Evolutionary conservation across 306 rosid species (phyloP).

Genomic region (Phaseolus lunatus): DNA sequence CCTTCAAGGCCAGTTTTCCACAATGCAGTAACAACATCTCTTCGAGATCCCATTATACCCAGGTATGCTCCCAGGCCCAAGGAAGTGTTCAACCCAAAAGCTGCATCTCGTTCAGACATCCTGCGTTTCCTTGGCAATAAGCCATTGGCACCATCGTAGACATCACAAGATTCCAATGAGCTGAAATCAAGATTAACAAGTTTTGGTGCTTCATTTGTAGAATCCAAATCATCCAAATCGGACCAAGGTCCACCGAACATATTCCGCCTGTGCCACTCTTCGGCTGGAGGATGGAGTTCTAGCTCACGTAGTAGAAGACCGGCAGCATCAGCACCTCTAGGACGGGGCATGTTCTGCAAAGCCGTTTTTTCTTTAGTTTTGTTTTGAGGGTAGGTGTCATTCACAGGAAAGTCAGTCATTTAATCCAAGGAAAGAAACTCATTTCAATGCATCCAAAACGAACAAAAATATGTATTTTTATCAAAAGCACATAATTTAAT

Average conservation of each 20-base stretch:
- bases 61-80: conserved; percentile 90
- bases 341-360: conserved; percentile 89
- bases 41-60: conserved; percentile 99
- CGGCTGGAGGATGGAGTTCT: conserved; percentile 96
- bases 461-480: conserved; percentile 6
- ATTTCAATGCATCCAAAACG: conserved; percentile 32
- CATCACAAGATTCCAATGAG: conserved; percentile 67
- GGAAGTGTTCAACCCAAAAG: conserved; percentile 93
- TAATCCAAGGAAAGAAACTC: conserved; percentile 6
- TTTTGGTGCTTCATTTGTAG: conserved; percentile 68
- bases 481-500: conserved; percentile 19
- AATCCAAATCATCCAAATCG: conserved; percentile 67
- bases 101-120: conserved; percentile 97
- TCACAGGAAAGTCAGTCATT: conserved; percentile 15
- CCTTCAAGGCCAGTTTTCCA: conserved; percentile 99
- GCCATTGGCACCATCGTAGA: conserved; percentile 65
- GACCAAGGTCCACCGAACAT: conserved; percentile 93
- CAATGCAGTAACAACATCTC: conserved; percentile 89
- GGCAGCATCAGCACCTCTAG: conserved; percentile 96
- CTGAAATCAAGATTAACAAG: conserved; percentile 64
- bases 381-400: not conserved
- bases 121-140: conserved; percentile 97
- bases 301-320: conserved; percentile 91
- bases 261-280: conserved; percentile 94
- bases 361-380: conserved; percentile 37